phyloP scores from a whole-genome alignment of 306 rosid genomes.

The Prunus mira region DNA sequence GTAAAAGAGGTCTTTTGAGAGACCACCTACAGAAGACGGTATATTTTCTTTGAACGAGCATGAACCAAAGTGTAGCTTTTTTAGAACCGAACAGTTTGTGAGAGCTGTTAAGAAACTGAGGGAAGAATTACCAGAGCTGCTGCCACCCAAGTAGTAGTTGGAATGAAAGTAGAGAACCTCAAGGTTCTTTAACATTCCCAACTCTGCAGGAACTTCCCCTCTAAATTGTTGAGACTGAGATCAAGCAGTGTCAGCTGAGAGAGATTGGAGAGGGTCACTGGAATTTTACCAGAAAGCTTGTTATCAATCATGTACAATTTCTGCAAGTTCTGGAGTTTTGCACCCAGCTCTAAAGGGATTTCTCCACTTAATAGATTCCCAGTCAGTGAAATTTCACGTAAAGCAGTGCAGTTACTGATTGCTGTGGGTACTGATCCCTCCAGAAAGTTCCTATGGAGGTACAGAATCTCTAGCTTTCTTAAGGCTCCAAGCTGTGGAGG shows the following conservation, averaged over 20 bases:
- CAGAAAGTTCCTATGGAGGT: conserved; percentile 10
- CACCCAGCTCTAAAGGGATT: conserved; percentile 20
- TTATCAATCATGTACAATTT: conserved; percentile 5
- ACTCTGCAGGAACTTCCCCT: conserved; percentile 22
- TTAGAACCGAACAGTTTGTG: conserved; percentile 17
- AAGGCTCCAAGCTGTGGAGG: conserved; percentile 26
- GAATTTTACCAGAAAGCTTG: conserved; percentile 27
- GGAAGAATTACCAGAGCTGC: conserved; percentile 20
- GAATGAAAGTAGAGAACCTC: conserved; percentile 28
- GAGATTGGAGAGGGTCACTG: conserved; percentile 28
- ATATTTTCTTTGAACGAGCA: too few relatives aligned
- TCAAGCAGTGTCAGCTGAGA: conserved; percentile 29
- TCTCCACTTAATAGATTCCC: conserved; percentile 21
- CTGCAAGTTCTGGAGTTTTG: conserved; percentile 23
- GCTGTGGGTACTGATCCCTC: conserved; percentile 19
- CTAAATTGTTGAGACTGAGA: conserved; percentile 16
- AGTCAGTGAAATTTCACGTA: conserved; percentile 9
- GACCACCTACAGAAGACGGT: too few relatives aligned
- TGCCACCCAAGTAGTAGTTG: conserved; percentile 8
- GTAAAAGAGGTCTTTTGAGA: too few relatives aligned
- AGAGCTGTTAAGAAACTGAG: conserved; percentile 27
- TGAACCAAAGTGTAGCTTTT: too few relatives aligned
- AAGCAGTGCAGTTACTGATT: conserved; percentile 26
- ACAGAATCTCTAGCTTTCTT: conserved; percentile 20
- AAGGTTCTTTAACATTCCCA: conserved; percentile 26